A percentile compares a stretch with the other conserved stretches of the same genome.
Conservation (phyloP, 306 rosid species). For the Lagenaria siceraria region DNA sequence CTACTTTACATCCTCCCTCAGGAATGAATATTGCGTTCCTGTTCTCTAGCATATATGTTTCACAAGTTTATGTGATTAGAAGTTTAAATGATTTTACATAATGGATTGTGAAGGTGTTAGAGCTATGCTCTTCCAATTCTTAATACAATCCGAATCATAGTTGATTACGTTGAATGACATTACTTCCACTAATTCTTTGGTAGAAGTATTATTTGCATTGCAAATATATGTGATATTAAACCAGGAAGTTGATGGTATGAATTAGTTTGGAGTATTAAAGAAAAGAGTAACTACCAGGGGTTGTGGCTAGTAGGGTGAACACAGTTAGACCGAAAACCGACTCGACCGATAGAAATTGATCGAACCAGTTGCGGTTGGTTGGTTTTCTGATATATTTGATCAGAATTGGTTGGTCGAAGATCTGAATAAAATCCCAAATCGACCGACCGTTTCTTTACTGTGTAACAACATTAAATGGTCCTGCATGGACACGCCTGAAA, state of each 20-base stretch:
- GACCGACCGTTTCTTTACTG: too few species aligned
- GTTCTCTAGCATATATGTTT: background rate
- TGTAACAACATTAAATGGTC: too few species aligned
- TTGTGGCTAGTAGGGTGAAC: background rate
- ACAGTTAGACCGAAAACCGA: too few species aligned
- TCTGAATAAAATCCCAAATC: too few species aligned
- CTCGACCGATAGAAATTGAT: too few species aligned
- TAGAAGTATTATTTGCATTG: background rate
- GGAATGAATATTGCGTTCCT: background rate
- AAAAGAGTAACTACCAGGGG: background rate
- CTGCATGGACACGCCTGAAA: too few species aligned
- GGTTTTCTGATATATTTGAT: too few species aligned
- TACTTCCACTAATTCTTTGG: background rate
- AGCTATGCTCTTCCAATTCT: background rate
- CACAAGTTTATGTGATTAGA: background rate
- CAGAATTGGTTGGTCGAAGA: too few species aligned
- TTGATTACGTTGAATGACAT: background rate
- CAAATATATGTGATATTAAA: background rate
- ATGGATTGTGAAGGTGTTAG: background rate
- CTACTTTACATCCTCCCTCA: background rate
- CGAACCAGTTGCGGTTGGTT: too few species aligned
- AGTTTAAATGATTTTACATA: background rate
- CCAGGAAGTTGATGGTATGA: background rate
- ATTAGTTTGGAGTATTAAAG: background rate
- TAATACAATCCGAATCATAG: background rate